Conservation (phyloP, 345 rosid genomes). For the Dovyalis caffra region DNA sequence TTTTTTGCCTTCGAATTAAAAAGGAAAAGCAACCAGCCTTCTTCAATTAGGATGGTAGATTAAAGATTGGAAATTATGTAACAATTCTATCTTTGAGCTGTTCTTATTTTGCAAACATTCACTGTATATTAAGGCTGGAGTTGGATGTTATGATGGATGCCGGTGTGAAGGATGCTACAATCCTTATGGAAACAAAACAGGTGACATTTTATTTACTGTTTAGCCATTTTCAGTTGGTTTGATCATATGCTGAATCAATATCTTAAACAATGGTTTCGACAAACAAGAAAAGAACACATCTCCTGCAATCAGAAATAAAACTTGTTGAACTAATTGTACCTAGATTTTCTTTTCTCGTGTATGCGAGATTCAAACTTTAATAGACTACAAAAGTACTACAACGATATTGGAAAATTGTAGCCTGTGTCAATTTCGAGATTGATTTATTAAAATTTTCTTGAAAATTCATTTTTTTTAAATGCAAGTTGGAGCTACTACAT, state of each 20-base stretch:
- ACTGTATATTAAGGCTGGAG: constrained; percentile 30
- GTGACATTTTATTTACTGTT: constrained; percentile 9
- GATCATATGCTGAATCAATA: background rate
- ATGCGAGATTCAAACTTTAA: background rate
- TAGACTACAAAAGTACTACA: no score
- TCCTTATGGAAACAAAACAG: constrained; percentile 35
- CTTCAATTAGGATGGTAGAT: background rate
- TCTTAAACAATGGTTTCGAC: background rate
- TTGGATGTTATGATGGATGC: constrained; percentile 49
- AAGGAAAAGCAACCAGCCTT: constrained; percentile 5
- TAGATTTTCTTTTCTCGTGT: background rate
- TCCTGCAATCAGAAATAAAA: no score
- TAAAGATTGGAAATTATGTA: background rate
- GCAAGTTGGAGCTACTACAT: background rate
- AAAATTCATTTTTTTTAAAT: no score
- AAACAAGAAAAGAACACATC: background rate
- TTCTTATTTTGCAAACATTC: constrained; percentile 4
- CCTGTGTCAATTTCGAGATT: background rate
- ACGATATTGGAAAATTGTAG: background rate
- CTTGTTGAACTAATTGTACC: background rate
- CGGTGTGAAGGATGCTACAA: constrained; percentile 45
- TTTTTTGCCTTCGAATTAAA: background rate
- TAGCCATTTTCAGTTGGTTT: background rate
- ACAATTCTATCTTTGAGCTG: background rate
- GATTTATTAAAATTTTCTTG: background rate